phyloP scores from a whole-genome alignment of 164 flowering plant species.

The Malania oleifera region DNA sequence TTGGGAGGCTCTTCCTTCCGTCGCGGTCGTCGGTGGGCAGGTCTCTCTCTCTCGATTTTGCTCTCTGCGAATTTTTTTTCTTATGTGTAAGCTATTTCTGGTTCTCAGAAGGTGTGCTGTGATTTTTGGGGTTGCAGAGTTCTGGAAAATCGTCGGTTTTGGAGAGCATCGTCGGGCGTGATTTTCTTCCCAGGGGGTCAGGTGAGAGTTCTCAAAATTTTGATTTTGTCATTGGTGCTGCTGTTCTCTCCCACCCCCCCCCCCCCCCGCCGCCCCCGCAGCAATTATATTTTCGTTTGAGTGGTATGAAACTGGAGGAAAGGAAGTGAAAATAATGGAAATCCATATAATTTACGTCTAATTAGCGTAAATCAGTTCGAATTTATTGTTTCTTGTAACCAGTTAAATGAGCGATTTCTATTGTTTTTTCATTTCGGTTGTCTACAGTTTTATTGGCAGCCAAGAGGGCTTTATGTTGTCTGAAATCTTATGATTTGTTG shows the following conservation, averaged over 20 bases:
- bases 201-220: constrained; percentile 28
- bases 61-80: neutral
- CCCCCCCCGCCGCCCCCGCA: too few species aligned
- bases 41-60: constrained; percentile 15
- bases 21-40: constrained; percentile 77
- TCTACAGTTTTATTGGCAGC: neutral
- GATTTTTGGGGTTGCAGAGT: constrained; percentile 40
- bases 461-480: neutral
- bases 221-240: too few species aligned
- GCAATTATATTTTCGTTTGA: too few species aligned
- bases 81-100: neutral
- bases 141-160: constrained; percentile 84
- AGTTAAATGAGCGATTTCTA: neutral
- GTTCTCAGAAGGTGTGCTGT: neutral
- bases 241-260: too few species aligned
- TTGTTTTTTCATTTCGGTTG: neutral
- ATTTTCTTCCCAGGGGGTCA: constrained; percentile 85
- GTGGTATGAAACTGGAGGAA: neutral
- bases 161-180: constrained; percentile 84
- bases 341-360: too few species aligned
- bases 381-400: neutral
- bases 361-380: too few species aligned
- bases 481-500: neutral
- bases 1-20: constrained; percentile 76
- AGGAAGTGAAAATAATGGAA: neutral